Evolutionary conservation across 805 yeast genomes (phyloP), one percentile per base, ranked within the genome.

Genomic region (Candida argentea): DNA sequence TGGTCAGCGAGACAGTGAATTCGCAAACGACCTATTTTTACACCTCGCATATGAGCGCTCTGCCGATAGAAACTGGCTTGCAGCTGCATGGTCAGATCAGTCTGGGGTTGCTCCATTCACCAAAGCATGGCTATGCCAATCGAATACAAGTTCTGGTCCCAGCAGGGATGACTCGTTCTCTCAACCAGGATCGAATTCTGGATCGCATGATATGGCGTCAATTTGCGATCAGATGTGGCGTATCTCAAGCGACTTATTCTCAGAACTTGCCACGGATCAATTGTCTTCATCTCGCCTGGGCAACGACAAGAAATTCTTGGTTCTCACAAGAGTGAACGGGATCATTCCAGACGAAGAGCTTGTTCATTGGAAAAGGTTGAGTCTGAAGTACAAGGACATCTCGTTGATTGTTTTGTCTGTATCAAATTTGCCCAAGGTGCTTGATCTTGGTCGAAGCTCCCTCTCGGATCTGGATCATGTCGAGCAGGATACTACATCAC

Each of bases 51-150:
- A 87, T 43, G 84, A 85, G 17, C 52, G 94, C 29, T 79, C 94
- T 0, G 61, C 70, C 3, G 94, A 87, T 48, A 75, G 74, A 35
- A 73, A 72, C 30, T 89, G 95, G 95, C 65, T 85, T 24, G 73
- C 76, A 14, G 93, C 84, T 0, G 78, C 93, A 1, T 85, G 96
- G 93, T 66, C 91, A 0, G 95, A 89, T 44, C 89, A 87, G 27
- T 67, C 69, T 47, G 95, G 95, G 0, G 60, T 62, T 3, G 63
- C 72, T 8, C 69, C 76, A 11, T 65, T 62, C 25, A 67, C 76
- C 0, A 76, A 73, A 38, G 67, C 85, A 1, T 81, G 89, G 87
- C 66, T 63, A 39, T 60, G 65, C 45, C 47, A 43, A 5, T 54
- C 55, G 29, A n/a, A n/a, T n/a, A n/a, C n/a, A n/a, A n/a, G n/a